A percentile compares a stretch with the other conserved stretches of the same genome.
Evolutionary conservation across 2,329 filamentous ascomycete species (phyloP).

Genomic region (Aspergillus sp.): DNA sequence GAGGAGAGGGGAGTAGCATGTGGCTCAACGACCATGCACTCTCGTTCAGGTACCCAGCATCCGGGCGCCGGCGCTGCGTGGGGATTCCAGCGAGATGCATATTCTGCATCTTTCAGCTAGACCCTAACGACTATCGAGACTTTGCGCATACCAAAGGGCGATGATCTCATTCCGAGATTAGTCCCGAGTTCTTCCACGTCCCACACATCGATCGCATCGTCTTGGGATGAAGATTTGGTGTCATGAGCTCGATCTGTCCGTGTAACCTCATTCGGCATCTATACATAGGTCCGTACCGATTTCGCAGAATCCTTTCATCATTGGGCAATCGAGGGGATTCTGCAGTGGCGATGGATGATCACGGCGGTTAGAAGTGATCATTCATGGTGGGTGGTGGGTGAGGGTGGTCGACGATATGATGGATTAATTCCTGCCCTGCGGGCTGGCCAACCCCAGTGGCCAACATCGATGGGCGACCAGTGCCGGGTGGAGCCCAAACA

Average conservation of each 20-base stretch:
- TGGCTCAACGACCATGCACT: background rate
- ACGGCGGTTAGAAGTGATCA: background rate
- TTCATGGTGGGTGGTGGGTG: background rate
- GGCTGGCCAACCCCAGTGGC: background rate
- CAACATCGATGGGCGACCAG: background rate
- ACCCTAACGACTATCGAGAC: no score
- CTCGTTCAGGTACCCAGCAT: background rate
- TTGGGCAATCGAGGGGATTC: background rate
- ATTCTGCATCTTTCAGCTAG: no score
- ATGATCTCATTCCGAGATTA: no score
- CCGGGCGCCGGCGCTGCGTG: background rate
- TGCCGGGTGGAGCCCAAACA: conserved; percentile 11
- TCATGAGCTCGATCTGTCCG: no score
- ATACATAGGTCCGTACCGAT: no score
- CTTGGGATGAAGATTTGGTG: no score
- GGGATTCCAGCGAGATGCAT: no score
- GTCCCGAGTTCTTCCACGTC: no score
- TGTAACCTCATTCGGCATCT: no score
- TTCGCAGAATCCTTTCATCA: background rate
- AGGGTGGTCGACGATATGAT: background rate
- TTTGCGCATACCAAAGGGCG: no score
- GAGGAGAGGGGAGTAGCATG: background rate
- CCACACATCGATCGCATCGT: no score
- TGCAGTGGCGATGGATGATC: background rate
- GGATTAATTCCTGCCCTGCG: no score